Conservation (phyloP, 148 eudicot species). For the Dianthus caryophyllus region DNA sequence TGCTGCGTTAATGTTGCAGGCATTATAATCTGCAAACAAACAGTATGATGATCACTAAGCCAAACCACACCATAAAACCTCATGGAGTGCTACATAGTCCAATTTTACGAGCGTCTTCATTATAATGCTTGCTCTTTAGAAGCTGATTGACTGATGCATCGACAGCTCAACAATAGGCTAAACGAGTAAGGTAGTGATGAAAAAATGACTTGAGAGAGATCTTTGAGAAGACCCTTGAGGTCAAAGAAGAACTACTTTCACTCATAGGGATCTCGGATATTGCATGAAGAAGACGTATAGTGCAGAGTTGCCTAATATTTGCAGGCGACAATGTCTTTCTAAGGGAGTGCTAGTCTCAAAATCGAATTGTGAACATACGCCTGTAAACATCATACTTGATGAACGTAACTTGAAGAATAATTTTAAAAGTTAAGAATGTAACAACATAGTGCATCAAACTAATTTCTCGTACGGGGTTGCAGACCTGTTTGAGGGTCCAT, state of each 20-base stretch:
- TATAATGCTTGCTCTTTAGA: neutral
- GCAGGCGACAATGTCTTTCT: too few species aligned
- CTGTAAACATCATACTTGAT: neutral
- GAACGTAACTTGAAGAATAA: neutral
- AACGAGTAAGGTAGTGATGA: neutral
- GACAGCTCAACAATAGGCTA: neutral
- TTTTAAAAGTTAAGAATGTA: neutral
- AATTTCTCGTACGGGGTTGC: slow-evolving; percentile 18
- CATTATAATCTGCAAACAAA: slow-evolving; percentile 13
- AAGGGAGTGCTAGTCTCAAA: too few species aligned
- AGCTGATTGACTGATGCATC: neutral
- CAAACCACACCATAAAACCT: neutral
- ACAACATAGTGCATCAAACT: neutral
- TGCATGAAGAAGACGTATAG: too few species aligned
- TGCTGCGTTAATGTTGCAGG: slow-evolving; percentile 24
- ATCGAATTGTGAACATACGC: too few species aligned
- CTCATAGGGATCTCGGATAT: too few species aligned
- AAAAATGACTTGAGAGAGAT: neutral
- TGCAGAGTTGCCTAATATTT: too few species aligned
- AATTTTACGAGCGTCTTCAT: neutral
- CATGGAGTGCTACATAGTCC: neutral
- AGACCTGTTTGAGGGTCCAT: slow-evolving; percentile 47
- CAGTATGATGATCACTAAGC: neutral
- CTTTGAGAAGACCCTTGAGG: too few species aligned
- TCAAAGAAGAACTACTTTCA: too few species aligned